Conservation (phyloP, 2,329 filamentous ascomycete species). For the Penicillium psychrosexuale region DNA sequence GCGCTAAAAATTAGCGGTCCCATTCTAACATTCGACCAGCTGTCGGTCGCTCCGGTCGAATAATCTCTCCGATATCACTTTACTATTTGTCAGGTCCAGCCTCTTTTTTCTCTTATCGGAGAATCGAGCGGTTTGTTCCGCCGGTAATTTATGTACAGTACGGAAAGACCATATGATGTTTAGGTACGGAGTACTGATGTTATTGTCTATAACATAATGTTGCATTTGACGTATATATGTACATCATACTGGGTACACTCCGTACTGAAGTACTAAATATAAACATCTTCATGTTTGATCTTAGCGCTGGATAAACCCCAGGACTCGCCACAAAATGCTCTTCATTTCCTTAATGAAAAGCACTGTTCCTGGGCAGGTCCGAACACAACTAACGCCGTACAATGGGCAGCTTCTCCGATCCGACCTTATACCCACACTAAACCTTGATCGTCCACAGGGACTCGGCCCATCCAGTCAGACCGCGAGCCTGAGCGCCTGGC, state of each 20-base stretch:
- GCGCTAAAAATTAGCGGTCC: too few relatives aligned
- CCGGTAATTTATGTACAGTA: neutral
- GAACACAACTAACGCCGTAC: neutral
- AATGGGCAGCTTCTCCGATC: conserved; percentile 10
- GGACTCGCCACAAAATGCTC: neutral
- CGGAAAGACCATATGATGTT: neutral
- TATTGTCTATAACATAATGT: neutral
- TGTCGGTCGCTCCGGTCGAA: conserved; percentile 18
- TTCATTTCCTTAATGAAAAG: conserved; percentile 1
- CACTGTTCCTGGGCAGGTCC: conserved; percentile 4
- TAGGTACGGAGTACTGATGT: too few relatives aligned
- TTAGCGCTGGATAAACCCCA: conserved; percentile 2
- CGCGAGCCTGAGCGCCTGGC: conserved; percentile 1
- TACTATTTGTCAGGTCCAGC: neutral
- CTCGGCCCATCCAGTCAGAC: conserved; percentile 6
- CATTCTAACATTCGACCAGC: too few relatives aligned
- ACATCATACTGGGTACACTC: neutral
- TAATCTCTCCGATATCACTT: conserved; percentile 7
- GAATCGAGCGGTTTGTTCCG: neutral
- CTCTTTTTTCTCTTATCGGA: neutral
- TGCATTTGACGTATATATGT: neutral
- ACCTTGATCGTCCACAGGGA: conserved; percentile 20
- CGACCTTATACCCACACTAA: conserved; percentile 1
- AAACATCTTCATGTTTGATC: conserved; percentile 5
- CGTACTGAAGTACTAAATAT: neutral